A percentile compares a stretch with the other conserved stretches of the same genome.
These are phyloP conservation scores for Dianthus caryophyllus DNA, from an alignment of 148 eudicot genomes.

Conservation along the genomic window DNA sequence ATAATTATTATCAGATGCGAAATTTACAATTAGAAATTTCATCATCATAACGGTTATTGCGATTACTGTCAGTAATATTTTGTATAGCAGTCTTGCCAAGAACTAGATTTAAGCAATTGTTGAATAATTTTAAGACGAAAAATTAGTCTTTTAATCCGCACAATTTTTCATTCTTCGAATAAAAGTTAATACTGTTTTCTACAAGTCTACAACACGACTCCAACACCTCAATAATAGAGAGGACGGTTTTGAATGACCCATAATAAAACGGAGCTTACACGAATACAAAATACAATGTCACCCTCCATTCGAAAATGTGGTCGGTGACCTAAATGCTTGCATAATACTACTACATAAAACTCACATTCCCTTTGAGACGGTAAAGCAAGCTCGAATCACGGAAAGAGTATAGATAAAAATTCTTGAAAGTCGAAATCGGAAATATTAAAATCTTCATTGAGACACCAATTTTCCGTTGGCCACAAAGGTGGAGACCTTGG, in stretches of 20 bases:
- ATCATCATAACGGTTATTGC: too few relatives aligned
- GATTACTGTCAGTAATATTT: too few relatives aligned
- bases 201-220: not conserved
- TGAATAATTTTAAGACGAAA: too few relatives aligned
- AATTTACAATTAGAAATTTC: too few relatives aligned
- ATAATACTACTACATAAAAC: too few relatives aligned
- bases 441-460: conserved; percentile 1
- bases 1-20: too few relatives aligned
- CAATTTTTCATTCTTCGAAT: not conserved
- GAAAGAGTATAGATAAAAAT: not conserved
- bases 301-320: conserved; percentile 4
- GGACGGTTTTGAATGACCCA: not conserved
- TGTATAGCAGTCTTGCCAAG: too few relatives aligned
- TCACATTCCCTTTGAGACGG: too few relatives aligned
- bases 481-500: not conserved
- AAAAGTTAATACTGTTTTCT: not conserved
- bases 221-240: not conserved
- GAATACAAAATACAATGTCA: not conserved
- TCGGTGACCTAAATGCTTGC: not conserved
- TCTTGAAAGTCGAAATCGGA: not conserved
- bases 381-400: conserved; percentile 1
- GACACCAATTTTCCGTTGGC: conserved; percentile 8
- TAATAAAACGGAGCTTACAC: not conserved
- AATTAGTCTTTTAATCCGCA: not conserved
- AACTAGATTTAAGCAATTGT: too few relatives aligned